A percentile compares a stretch with the other conserved stretches of the same genome.
Evolutionary conservation across 768 basidiomycete species (phyloP).

Genomic region (Mycena olivaceomarginata): DNA sequence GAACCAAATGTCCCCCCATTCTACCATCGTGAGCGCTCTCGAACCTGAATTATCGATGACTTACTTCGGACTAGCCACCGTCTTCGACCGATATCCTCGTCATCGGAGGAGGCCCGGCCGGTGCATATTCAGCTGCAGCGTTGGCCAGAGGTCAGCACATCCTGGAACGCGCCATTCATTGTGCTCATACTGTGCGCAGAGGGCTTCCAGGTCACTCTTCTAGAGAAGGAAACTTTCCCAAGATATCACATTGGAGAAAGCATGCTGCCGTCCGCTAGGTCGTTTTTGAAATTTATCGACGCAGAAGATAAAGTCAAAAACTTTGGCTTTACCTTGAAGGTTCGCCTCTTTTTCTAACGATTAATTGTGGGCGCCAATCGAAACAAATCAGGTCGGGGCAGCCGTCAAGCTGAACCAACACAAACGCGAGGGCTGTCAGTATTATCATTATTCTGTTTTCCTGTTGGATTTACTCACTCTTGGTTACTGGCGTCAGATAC

Average conservation of each 20-base stretch:
- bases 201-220: neutral
- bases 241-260: constrained; percentile 4
- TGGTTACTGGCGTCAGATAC: neutral
- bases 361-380: too few species aligned
- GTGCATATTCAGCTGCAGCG: neutral
- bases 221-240: neutral
- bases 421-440: constrained; percentile 68
- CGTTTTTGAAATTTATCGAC: neutral
- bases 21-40: too few species aligned
- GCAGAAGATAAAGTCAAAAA: neutral
- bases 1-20: too few species aligned
- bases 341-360: constrained; percentile 11
- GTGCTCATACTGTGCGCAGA: too few species aligned
- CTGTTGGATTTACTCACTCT: constrained; percentile 49
- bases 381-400: constrained; percentile 39
- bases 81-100: too few species aligned
- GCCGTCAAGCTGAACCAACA: constrained; percentile 57
- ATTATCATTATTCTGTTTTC: constrained; percentile 69
- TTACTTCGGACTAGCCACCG: too few species aligned
- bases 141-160: neutral
- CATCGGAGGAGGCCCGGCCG: too few species aligned
- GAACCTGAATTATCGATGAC: too few species aligned
- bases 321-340: constrained; percentile 58
- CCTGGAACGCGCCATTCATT: neutral
- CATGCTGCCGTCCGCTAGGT: neutral